These are phyloP conservation scores for Chloromonas sp. DNA, from an alignment of 163 green algal species.

Conservation along the genomic window DNA sequence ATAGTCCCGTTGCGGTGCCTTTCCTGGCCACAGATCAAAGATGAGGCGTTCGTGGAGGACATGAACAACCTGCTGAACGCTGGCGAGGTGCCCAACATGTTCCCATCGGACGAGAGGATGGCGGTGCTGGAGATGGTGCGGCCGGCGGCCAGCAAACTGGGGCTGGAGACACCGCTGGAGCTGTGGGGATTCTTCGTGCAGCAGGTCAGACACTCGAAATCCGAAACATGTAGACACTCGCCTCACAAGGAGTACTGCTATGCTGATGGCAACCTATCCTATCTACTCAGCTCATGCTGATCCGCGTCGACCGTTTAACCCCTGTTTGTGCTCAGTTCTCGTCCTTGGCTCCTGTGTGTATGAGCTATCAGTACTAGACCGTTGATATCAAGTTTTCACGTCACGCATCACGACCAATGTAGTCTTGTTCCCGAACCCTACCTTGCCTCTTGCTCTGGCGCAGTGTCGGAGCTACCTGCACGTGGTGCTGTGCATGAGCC, in stretches of 20 bases:
- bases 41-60: conserved; percentile 65
- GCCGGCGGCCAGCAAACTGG: conserved; percentile 44
- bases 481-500: conserved; percentile 69
- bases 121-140: conserved; percentile 56
- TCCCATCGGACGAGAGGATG: conserved; percentile 61
- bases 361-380: too few species aligned
- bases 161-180: conserved; percentile 67
- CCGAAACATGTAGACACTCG: too few species aligned
- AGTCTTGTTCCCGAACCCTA: too few species aligned
- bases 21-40: conserved; percentile 44
- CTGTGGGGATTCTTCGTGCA: conserved; percentile 74
- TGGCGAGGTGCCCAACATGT: conserved; percentile 75
- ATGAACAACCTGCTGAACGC: conserved; percentile 78
- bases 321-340: too few species aligned
- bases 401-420: too few species aligned
- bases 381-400: too few species aligned
- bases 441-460: not conserved
- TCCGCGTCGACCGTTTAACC: too few species aligned
- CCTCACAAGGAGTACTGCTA: too few species aligned
- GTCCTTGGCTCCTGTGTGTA: too few species aligned
- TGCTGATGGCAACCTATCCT: too few species aligned
- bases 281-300: too few species aligned
- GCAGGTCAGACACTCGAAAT: not conserved
- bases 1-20: too few species aligned
- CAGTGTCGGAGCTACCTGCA: conserved; percentile 64